Evolutionary conservation across 1,284 basidiomycete species (phyloP), one percentile per base, ranked within the genome.

Genomic region (Trametes hirsuta): DNA sequence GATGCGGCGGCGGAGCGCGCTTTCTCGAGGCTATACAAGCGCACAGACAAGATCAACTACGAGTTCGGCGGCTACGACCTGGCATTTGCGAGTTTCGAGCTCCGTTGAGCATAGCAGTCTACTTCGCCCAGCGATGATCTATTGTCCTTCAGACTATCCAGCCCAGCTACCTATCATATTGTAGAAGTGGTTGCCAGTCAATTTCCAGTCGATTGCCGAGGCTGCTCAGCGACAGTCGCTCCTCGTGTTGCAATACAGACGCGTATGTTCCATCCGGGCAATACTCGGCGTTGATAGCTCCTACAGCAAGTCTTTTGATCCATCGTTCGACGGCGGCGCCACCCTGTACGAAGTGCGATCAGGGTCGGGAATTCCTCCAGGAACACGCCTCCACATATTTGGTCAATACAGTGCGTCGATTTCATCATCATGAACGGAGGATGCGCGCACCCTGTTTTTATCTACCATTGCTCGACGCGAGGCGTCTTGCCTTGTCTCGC

Each of bases 11-110:
- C 47, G 35, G 47, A 49, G 47, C 35, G 53, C 37, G 61, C 66
- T 51, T 73, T 68, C 58, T 68, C 69, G 18, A 68, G 71, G 30
- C 62, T 74, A 35, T 92, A 91, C 73, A 84, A 79, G 68, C 83
- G 95, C 66, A 97, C 93, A 57, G 97, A 98, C 79, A 93, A 97
- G 74, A 99, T 99, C 75, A 93, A 97, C 72, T 99, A 99, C 80
- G 95, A 97, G 76, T 96, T 98, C 73, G 93, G 93, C 53, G 94
- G 92, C 53, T 99, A 98, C 75, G 94, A 97, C 75, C 81, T 98
- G 63, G 93, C 95, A 39, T 98, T 95, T 74, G 91, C 92, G 37
- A 95, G 89, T 74, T 96, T 95, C 75, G 92, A 95, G 72, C 66
- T 78, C 36, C 68, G 69, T 42, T 59, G 59, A 45, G 64, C 56